Evolutionary conservation across 2,329 filamentous ascomycete species (phyloP).

Genomic region (Talaromyces rugulosus): DNA sequence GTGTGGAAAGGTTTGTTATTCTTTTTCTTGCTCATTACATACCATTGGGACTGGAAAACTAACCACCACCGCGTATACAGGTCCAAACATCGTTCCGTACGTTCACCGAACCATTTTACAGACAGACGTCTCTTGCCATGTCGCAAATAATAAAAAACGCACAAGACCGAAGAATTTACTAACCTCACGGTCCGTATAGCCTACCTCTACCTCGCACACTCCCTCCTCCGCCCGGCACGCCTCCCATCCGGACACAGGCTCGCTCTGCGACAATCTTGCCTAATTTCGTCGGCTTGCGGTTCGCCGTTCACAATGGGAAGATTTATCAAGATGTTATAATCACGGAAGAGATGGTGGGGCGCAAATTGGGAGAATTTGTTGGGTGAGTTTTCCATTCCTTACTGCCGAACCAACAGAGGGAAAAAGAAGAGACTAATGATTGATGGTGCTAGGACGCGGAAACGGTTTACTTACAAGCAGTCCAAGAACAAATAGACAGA

Average conservation of each 20-base stretch:
- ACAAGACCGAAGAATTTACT: not conserved
- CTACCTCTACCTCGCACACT: slow-evolving; percentile 38
- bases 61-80: slow-evolving; percentile 34
- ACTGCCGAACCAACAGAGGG: not conserved
- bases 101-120: slow-evolving; percentile 26
- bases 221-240: slow-evolving; percentile 57
- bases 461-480: slow-evolving; percentile 64
- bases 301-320: slow-evolving; percentile 91
- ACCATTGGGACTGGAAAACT: not conserved
- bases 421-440: not conserved
- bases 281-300: slow-evolving; percentile 84
- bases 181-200: slow-evolving; percentile 19
- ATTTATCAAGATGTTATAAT: slow-evolving; percentile 76
- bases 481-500: slow-evolving; percentile 62
- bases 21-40: not conserved
- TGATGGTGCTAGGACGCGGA: slow-evolving; percentile 55
- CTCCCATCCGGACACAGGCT: slow-evolving; percentile 79
- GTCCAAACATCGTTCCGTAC: slow-evolving; percentile 68
- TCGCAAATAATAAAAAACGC: not conserved
- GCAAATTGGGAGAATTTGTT: slow-evolving; percentile 90
- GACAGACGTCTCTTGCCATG: not conserved
- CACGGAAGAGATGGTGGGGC: slow-evolving; percentile 93
- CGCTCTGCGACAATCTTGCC: slow-evolving; percentile 85
- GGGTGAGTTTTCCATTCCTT: slow-evolving; percentile 55
- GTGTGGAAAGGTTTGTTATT: slow-evolving; percentile 74